These are phyloP conservation scores for Neurospora sp. DNA, from an alignment of 495 filamentous ascomycete species.

Conservation along the genomic window DNA sequence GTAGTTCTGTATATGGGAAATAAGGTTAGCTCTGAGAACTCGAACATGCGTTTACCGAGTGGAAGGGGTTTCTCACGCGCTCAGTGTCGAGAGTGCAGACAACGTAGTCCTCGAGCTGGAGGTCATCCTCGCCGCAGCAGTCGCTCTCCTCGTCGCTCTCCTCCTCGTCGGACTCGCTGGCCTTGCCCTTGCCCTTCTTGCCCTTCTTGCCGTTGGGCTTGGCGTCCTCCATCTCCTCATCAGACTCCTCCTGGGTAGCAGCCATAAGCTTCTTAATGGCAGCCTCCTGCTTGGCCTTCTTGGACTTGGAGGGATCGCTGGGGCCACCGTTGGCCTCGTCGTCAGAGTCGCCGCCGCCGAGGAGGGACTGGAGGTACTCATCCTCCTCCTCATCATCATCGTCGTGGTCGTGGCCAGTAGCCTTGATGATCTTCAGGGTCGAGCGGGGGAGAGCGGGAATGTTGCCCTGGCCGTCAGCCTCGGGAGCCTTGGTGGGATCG, in stretches of 20 bases:
- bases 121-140: conserved; percentile 43
- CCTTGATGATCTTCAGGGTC: conserved; percentile 82
- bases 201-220: conserved; percentile 46
- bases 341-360: conserved; percentile 49
- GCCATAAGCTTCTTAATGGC: conserved; percentile 61
- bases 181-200: conserved; percentile 62
- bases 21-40: not conserved
- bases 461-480: conserved; percentile 52
- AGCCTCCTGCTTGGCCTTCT: conserved; percentile 66
- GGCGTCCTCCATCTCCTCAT: conserved; percentile 50
- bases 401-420: conserved; percentile 42
- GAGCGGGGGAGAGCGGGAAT: conserved; percentile 56
- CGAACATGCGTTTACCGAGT: not conserved
- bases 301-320: conserved; percentile 78
- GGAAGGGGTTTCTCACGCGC: conserved; percentile 22
- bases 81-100: conserved; percentile 89
- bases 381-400: conserved; percentile 53
- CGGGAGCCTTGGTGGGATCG: conserved; percentile 70
- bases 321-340: conserved; percentile 76
- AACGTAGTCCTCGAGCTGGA: conserved; percentile 75
- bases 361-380: conserved; percentile 38
- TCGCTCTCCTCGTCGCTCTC: conserved; percentile 41
- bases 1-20: conserved; percentile 51
- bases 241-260: conserved; percentile 46
- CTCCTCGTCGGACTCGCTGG: conserved; percentile 53